phyloP scores from a whole-genome alignment of 1,284 basidiomycete genomes.

The Tilletia caries region DNA sequence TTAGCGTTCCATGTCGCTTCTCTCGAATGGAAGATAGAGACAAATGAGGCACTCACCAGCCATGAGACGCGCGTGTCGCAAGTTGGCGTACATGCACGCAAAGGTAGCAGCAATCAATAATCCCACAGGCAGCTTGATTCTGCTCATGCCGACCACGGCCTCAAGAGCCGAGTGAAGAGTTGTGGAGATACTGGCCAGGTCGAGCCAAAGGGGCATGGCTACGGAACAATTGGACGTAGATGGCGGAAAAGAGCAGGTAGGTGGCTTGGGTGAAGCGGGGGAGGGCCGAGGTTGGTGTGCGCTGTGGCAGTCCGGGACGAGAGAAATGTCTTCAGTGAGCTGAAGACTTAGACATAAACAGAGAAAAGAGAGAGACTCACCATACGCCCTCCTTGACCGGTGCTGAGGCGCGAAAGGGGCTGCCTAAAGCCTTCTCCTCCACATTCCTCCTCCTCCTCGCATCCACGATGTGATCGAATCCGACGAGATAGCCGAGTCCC shows the following conservation, averaged over 20 bases:
- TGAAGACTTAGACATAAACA: too few relatives aligned
- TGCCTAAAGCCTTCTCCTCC: slow-evolving; percentile 1
- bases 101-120: slow-evolving; percentile 32
- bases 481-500: slow-evolving; percentile 89
- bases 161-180: slow-evolving; percentile 7
- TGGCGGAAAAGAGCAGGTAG: slow-evolving; percentile 82
- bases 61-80: slow-evolving; percentile 42
- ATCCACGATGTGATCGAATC: slow-evolving; percentile 66
- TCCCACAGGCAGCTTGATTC: slow-evolving; percentile 34
- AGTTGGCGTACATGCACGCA: slow-evolving; percentile 36
- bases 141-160: slow-evolving; percentile 25
- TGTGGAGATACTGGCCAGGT: neutral
- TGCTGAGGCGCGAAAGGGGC: too few relatives aligned
- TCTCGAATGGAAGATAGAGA: neutral
- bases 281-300: slow-evolving; percentile 72
- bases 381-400: neutral
- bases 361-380: too few relatives aligned
- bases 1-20: neutral
- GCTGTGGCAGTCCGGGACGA: too few relatives aligned
- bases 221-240: slow-evolving; percentile 89
- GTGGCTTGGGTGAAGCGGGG: slow-evolving; percentile 80
- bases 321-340: too few relatives aligned
- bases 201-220: slow-evolving; percentile 48
- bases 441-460: slow-evolving; percentile 14
- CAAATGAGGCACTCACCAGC: slow-evolving; percentile 19